Base-by-base conservation (phyloP, 805 yeast genomes). In the Kuraishia ogatae region DNA sequence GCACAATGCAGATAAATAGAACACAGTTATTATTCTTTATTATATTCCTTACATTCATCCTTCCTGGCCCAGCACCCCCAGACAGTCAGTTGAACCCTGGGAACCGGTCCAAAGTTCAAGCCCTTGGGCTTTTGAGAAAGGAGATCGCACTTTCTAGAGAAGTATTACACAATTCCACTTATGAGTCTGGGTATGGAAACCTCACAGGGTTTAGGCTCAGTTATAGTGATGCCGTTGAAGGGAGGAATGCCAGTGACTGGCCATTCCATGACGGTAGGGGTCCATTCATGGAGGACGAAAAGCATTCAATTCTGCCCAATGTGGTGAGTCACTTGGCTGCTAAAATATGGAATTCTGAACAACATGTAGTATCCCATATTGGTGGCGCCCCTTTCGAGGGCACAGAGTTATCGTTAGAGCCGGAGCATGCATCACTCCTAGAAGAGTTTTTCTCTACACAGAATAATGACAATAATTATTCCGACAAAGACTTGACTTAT, bases 121-220 rank as follows among this genome's bases (percentile, higher is more conserved):
- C 70, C 15, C 52, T 79, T 17, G 59, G 66, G n/a, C 62, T 66
- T 11, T 68, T 78, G 52, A 73, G 70, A 51, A 62, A 69, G 35
- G 75, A 62, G 57, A 58, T 65, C 63, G 51, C 59, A 60, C 57
- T 60, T 60, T 59, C 75, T 65, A 54, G 69, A 23, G 58, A 66
- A 2, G 63, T 66, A 1, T 66, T 85, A 39, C 60, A 58, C 15
- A 70, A 74, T 46, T 65, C 79, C 49, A 73, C 78, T 0, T 84
- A 77, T 65, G 54, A 64, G 20, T 57, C 68, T 2, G 89, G 88
- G 5, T 84, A 83, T 64, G 87, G 87, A 1, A 85, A 87, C 61
- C 66, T 89, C 17, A 86, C 94, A 0, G 97, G 97, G 2, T 80
- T 85, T 56, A 77, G 75, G 61, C 67, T 85, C 39, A 81, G 89